These are phyloP conservation scores for Pseudogymnoascus verrucosus DNA, from an alignment of 2,329 filamentous ascomycete genomes.

Conservation along the genomic window DNA sequence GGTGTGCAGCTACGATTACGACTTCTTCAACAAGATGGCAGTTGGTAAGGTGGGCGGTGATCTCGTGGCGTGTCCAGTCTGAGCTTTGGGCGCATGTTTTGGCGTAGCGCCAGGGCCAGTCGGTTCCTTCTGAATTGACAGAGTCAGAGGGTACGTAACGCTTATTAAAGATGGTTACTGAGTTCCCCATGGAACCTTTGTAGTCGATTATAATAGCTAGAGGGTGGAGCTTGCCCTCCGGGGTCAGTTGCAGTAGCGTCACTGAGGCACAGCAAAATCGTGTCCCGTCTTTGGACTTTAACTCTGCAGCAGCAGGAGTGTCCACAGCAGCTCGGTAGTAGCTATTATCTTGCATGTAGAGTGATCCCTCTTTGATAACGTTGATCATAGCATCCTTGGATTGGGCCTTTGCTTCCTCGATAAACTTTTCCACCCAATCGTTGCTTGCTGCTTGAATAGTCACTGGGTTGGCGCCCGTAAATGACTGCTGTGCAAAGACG, in stretches of 20 bases:
- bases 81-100: conserved; percentile 41
- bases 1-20: conserved; percentile 39
- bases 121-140: conserved; percentile 29
- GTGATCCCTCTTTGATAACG: conserved; percentile 12
- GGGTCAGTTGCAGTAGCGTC: conserved; percentile 35
- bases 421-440: conserved; percentile 19
- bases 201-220: conserved; percentile 42
- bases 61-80: conserved; percentile 42
- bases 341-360: conserved; percentile 24
- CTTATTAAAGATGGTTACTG: conserved; percentile 43
- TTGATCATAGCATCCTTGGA: conserved; percentile 14
- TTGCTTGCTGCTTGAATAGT: conserved; percentile 17
- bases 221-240: conserved; percentile 39
- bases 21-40: conserved; percentile 41
- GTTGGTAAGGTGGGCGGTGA: conserved; percentile 38
- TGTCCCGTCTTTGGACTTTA: conserved; percentile 15
- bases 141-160: conserved; percentile 29
- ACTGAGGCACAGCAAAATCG: conserved; percentile 32
- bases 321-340: conserved; percentile 21
- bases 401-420: conserved; percentile 13
- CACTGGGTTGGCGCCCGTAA: conserved; percentile 30
- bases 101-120: conserved; percentile 46
- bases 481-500: conserved; percentile 35
- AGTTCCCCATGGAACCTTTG: conserved; percentile 34
- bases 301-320: not conserved